Percentiles rank a stretch among this genome's conserved stretches.
phyloP scores from a whole-genome alignment of 2,329 filamentous ascomycete species.

The Claviceps sp. region DNA sequence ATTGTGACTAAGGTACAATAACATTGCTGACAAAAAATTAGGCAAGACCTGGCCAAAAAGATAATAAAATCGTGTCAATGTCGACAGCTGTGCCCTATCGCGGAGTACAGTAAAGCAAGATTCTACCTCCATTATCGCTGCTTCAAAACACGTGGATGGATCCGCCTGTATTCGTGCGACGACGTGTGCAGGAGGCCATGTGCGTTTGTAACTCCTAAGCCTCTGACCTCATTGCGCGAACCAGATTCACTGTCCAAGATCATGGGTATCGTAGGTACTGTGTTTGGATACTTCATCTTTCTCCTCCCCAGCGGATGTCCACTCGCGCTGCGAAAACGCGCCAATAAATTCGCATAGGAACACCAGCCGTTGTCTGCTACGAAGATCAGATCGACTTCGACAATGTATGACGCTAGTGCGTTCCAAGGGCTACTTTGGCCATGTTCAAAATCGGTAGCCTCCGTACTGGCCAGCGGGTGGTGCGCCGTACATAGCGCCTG shows the following conservation, averaged over 20 bases:
- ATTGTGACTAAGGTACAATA: neutral
- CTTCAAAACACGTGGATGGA: neutral
- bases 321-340: constrained; percentile 15
- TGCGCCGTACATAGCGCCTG: constrained; percentile 17
- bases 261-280: neutral
- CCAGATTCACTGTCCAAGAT: neutral
- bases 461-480: constrained; percentile 22
- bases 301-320: constrained; percentile 3
- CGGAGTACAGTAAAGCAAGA: neutral
- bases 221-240: neutral
- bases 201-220: neutral
- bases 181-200: too few relatives aligned
- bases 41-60: neutral
- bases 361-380: constrained; percentile 1
- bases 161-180: too few relatives aligned
- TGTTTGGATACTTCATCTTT: neutral
- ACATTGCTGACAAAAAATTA: neutral
- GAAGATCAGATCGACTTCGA: neutral
- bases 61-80: neutral
- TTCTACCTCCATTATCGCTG: neutral
- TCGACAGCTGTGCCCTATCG: too few relatives aligned
- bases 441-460: constrained; percentile 20
- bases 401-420: neutral
- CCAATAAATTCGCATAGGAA: constrained; percentile 2
- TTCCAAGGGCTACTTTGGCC: neutral